These are phyloP conservation scores for Gloeostereum incarnatum DNA, from an alignment of 768 basidiomycete species.

Conservation along the genomic window DNA sequence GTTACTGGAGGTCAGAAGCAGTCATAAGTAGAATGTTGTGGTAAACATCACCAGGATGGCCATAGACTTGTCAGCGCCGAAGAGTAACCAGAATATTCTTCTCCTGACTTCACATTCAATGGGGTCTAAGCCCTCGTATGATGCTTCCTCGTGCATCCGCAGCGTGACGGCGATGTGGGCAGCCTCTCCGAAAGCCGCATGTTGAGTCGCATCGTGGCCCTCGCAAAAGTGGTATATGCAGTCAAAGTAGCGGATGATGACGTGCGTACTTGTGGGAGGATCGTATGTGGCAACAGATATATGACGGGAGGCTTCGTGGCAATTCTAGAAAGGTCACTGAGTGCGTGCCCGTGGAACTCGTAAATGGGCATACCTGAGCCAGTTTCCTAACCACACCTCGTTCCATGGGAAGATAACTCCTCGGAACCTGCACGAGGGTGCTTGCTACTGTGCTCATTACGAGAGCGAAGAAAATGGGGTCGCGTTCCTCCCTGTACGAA, in stretches of 20 bases:
- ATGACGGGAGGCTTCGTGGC: conserved; percentile 75
- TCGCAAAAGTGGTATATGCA: conserved; percentile 85
- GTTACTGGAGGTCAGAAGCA: conserved; percentile 89
- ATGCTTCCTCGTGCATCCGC: conserved; percentile 80
- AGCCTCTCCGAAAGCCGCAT: conserved; percentile 83
- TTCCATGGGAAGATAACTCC: conserved; percentile 84
- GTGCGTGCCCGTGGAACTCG: conserved; percentile 1
- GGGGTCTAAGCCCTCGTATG: conserved; percentile 75
- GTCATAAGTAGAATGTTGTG: no score
- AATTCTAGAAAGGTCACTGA: conserved; percentile 34
- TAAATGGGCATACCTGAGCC: conserved; percentile 35
- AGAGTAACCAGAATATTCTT: conserved; percentile 82
- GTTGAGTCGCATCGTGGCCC: conserved; percentile 79
- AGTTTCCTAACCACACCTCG: conserved; percentile 77
- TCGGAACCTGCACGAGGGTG: conserved; percentile 82
- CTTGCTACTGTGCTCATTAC: conserved; percentile 86
- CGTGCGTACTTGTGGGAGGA: conserved; percentile 76
- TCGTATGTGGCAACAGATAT: conserved; percentile 76
- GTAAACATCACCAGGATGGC: no score
- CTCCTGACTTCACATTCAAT: conserved; percentile 86
- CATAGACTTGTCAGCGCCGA: no score
- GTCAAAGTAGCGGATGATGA: conserved; percentile 83
- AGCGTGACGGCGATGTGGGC: conserved; percentile 76
- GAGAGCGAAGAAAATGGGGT: conserved; percentile 85
- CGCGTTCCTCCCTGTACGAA: conserved; percentile 84